phyloP scores from a whole-genome alignment of 768 basidiomycete genomes.

The Rhodotorula graminis region DNA sequence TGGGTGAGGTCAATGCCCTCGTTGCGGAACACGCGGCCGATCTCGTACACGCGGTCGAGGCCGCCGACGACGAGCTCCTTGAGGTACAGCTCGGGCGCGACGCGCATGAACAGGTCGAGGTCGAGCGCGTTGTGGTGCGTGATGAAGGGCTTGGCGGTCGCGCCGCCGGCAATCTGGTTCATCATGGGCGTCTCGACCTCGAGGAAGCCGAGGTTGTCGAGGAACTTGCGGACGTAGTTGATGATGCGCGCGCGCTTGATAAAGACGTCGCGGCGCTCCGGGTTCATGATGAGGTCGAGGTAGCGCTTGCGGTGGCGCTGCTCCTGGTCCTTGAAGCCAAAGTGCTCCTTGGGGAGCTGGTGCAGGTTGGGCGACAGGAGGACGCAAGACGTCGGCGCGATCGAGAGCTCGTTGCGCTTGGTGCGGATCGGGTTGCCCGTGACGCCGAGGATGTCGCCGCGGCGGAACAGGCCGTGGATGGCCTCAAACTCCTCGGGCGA shows the following conservation, averaged over 20 bases:
- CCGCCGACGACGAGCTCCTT: conserved; percentile 97
- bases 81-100: conserved; percentile 96
- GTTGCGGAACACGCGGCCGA: conserved; percentile 95
- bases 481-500: conserved; percentile 56
- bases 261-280: conserved; percentile 82
- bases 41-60: conserved; percentile 95
- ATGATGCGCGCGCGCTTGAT: conserved; percentile 81
- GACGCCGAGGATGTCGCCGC: conserved; percentile 95
- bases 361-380: conserved; percentile 95
- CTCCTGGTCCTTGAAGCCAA: conserved; percentile 95
- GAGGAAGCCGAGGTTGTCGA: conserved; percentile 87
- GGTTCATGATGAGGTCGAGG: conserved; percentile 93
- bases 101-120: conserved; percentile 91
- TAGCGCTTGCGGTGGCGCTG: conserved; percentile 97
- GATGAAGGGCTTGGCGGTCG: conserved; percentile 96
- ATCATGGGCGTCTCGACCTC: conserved; percentile 99
- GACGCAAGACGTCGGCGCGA: conserved; percentile 70
- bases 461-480: conserved; percentile 78
- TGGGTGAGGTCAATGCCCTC: conserved; percentile 98
- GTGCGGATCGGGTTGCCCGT: conserved; percentile 82
- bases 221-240: conserved; percentile 85
- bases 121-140: conserved; percentile 98
- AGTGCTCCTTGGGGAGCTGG: conserved; percentile 85
- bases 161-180: conserved; percentile 91
- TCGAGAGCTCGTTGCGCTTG: conserved; percentile 90